A percentile compares a stretch with the other conserved stretches of the same genome.
Conservation (phyloP, 495 filamentous ascomycete genomes). For the Aspergillus heteromorphus region DNA sequence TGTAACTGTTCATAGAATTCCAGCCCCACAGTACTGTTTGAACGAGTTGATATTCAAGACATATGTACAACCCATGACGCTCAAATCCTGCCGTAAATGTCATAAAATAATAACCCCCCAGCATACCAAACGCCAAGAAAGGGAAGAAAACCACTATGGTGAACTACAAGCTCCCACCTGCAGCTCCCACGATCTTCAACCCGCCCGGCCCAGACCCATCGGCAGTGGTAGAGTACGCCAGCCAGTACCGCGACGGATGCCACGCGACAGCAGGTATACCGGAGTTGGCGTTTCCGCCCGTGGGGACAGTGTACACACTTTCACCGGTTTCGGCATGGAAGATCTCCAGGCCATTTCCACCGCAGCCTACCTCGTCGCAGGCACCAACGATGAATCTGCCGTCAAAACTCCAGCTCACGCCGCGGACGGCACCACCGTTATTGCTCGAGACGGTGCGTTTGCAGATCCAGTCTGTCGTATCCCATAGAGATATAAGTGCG, state of each 20-base stretch:
- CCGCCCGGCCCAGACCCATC: slow-evolving; percentile 70
- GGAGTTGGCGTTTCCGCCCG: slow-evolving; percentile 44
- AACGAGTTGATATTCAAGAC: background rate
- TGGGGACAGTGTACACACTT: slow-evolving; percentile 72
- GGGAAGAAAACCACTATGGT: background rate
- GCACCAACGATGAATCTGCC: slow-evolving; percentile 82
- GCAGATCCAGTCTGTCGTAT: slow-evolving; percentile 89
- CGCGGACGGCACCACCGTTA: slow-evolving; percentile 73
- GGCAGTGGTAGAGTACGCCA: slow-evolving; percentile 83
- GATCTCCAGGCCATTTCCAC: slow-evolving; percentile 56
- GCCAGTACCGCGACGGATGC: slow-evolving; percentile 84
- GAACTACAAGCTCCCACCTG: slow-evolving; percentile 36
- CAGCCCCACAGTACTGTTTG: background rate
- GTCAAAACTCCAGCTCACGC: slow-evolving; percentile 87
- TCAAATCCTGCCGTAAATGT: background rate
- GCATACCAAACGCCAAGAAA: background rate
- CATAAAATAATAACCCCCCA: background rate
- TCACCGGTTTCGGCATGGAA: slow-evolving; percentile 88
- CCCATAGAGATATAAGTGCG: slow-evolving; percentile 83
- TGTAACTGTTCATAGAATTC: no score
- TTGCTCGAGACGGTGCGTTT: slow-evolving; percentile 66
- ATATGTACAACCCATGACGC: background rate
- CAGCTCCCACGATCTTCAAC: slow-evolving; percentile 74
- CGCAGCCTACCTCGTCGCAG: slow-evolving; percentile 62
- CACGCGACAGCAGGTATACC: slow-evolving; percentile 67